Evolutionary conservation across 257 asterid species (phyloP).

Genomic region (Eustoma russellianum): DNA sequence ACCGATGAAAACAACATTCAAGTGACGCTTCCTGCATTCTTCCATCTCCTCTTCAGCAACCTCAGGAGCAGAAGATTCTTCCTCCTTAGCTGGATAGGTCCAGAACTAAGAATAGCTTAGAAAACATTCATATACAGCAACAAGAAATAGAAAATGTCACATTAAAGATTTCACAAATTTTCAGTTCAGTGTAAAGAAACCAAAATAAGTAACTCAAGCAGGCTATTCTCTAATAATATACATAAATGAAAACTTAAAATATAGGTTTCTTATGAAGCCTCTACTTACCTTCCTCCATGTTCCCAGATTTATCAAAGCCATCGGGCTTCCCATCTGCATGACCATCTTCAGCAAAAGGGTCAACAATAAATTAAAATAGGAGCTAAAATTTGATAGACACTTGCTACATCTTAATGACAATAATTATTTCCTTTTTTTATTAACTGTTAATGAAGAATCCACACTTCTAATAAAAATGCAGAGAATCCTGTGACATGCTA

Average conservation of each 20-base stretch:
- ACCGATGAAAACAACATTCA: conserved; percentile 95
- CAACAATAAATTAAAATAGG: conserved; percentile 12
- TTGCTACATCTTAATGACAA: no score
- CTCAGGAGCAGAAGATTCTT: conserved; percentile 35
- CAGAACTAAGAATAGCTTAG: conserved; percentile 8
- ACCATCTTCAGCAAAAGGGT: conserved; percentile 33
- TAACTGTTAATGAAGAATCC: no score
- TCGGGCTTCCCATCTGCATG: conserved; percentile 23
- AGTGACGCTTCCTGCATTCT: conserved; percentile 54
- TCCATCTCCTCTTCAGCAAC: conserved; percentile 38
- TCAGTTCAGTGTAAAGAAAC: not conserved
- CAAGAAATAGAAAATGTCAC: not conserved
- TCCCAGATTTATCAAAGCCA: conserved; percentile 21
- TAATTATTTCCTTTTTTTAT: no score
- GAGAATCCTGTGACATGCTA: no score
- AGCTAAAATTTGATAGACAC: no score
- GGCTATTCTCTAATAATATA: no score
- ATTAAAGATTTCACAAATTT: not conserved
- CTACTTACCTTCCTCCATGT: conserved; percentile 23
- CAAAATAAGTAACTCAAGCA: not conserved
- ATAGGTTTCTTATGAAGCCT: not conserved
- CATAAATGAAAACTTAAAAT: not conserved
- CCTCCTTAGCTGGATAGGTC: no score
- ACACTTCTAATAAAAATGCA: no score
- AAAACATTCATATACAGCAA: not conserved